Conservation (phyloP, 805 yeast species). For the Ogataea populi-albae region DNA sequence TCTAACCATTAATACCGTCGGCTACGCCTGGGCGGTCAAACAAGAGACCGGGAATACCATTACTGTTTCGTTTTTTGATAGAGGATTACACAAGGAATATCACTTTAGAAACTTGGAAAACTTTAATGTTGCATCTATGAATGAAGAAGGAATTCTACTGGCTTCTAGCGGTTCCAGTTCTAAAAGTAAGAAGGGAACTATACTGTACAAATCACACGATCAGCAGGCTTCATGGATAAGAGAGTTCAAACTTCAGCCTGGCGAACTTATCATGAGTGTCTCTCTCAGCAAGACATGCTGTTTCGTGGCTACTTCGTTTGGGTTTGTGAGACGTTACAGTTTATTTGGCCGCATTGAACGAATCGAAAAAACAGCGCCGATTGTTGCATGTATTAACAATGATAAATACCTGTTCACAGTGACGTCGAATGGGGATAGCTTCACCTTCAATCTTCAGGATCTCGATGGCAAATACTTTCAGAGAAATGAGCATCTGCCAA, state of each 20-base stretch:
- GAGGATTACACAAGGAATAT: slow-evolving; percentile 70
- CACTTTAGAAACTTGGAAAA: slow-evolving; percentile 75
- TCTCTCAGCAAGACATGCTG: slow-evolving; percentile 62
- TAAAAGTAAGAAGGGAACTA: slow-evolving; percentile 17
- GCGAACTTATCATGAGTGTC: slow-evolving; percentile 64
- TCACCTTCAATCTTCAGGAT: slow-evolving; percentile 36
- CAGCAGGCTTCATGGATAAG: slow-evolving; percentile 70
- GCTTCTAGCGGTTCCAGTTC: slow-evolving; percentile 40
- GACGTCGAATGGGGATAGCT: slow-evolving; percentile 32
- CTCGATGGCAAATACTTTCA: slow-evolving; percentile 37
- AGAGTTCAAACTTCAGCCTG: slow-evolving; percentile 35
- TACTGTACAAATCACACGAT: slow-evolving; percentile 71
- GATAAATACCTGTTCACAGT: slow-evolving; percentile 55
- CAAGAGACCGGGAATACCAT: slow-evolving; percentile 60
- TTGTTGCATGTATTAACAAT: slow-evolving; percentile 68
- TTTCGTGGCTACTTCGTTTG: slow-evolving; percentile 70
- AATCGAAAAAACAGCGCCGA: slow-evolving; percentile 68
- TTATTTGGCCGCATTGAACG: slow-evolving; percentile 69
- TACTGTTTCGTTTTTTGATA: slow-evolving; percentile 86
- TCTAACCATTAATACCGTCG: slow-evolving; percentile 73
- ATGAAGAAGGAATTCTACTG: slow-evolving; percentile 61
- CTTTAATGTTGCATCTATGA: slow-evolving; percentile 74
- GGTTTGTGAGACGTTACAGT: slow-evolving; percentile 70
- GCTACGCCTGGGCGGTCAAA: slow-evolving; percentile 77
- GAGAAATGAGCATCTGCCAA: slow-evolving; percentile 46